phyloP scores from a whole-genome alignment of 2,329 filamentous ascomycete genomes.

The Conoideocrella luteorostrata region DNA sequence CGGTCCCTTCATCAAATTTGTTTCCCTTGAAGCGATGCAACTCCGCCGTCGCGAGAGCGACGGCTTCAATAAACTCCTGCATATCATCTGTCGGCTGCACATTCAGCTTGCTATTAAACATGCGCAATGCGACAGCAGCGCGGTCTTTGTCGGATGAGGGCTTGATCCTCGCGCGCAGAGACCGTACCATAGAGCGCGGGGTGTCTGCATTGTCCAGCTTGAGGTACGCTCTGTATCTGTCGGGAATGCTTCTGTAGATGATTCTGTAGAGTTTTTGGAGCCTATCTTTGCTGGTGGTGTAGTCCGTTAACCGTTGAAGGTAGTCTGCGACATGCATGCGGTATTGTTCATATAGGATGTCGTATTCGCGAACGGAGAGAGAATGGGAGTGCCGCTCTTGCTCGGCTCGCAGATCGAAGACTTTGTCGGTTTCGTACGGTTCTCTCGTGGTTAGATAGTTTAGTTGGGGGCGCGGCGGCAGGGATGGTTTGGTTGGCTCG shows the following conservation, averaged over 20 bases:
- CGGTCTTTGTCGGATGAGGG: constrained; percentile 2
- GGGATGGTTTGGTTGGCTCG: constrained; percentile 3
- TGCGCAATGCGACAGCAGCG: constrained; percentile 1
- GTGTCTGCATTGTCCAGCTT: constrained; percentile 6
- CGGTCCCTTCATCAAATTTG: constrained; percentile 6
- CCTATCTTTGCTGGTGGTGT: constrained; percentile 4
- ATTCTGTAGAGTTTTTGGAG: constrained; percentile 8
- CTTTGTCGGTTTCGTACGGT: constrained; percentile 6
- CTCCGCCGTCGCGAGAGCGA: constrained; percentile 7
- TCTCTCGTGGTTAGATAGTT: not conserved
- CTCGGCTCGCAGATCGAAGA: constrained; percentile 5
- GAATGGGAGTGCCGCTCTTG: constrained; percentile 6
- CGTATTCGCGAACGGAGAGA: constrained; percentile 7
- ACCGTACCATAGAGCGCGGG: constrained; percentile 10
- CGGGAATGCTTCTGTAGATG: constrained; percentile 9
- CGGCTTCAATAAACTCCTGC: constrained; percentile 6
- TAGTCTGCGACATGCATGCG: constrained; percentile 10
- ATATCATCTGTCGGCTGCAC: constrained; percentile 7
- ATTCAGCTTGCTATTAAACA: constrained; percentile 1
- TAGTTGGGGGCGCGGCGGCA: constrained; percentile 6
- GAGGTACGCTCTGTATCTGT: constrained; percentile 9
- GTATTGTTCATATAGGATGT: constrained; percentile 9
- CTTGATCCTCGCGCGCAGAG: constrained; percentile 3
- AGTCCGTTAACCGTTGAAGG: constrained; percentile 1
- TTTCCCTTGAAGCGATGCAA: constrained; percentile 6